Evolutionary conservation across 169 alveolate genomes (phyloP).

Genomic region (Babesia sp.): DNA sequence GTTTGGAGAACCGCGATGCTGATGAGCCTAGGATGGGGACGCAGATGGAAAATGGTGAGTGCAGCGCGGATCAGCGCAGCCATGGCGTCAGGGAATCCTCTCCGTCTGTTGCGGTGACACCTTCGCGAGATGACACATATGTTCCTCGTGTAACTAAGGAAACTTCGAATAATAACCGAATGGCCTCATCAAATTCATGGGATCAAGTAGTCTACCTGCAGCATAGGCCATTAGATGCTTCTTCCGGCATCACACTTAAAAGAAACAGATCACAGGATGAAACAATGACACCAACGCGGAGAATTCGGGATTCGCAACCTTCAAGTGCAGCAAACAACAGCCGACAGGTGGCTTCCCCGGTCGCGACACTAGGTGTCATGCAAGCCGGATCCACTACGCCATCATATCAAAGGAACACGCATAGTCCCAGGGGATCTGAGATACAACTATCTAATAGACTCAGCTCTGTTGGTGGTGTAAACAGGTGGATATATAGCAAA

Average conservation of each 20-base stretch:
- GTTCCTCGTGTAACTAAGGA: neutral
- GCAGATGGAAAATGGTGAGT: neutral
- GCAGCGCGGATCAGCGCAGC: neutral
- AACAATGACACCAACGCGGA: neutral
- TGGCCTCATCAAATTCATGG: neutral
- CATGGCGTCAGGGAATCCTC: neutral
- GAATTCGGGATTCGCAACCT: neutral
- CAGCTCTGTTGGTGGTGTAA: conserved; percentile 54
- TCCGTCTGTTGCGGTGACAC: neutral
- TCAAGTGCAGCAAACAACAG: neutral
- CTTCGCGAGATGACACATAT: neutral
- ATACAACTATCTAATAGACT: conserved; percentile 31
- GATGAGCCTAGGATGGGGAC: neutral
- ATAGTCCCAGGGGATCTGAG: neutral
- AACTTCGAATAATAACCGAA: neutral
- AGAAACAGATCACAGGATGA: neutral
- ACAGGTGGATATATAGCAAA: conserved; percentile 63
- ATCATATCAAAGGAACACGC: neutral
- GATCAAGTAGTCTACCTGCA: neutral
- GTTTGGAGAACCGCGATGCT: neutral
- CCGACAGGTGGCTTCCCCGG: neutral
- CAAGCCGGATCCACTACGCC: conserved; percentile 10
- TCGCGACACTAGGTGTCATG: neutral
- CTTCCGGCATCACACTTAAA: neutral
- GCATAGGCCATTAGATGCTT: neutral